Evolutionary conservation across 2,329 filamentous ascomycete species (phyloP).

Genomic region (Cercospora canescens): DNA sequence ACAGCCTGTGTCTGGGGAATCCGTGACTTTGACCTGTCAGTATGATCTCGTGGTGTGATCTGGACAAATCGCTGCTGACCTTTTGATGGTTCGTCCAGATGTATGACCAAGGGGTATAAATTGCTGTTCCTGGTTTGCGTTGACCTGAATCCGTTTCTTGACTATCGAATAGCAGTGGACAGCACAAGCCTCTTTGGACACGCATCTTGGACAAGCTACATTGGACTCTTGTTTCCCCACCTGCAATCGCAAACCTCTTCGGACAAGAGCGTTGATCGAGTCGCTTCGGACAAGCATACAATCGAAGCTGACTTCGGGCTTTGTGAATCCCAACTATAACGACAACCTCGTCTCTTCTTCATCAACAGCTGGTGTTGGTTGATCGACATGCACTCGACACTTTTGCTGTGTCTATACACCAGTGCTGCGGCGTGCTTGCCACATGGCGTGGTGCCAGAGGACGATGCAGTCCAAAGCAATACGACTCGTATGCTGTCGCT

Average conservation of each 20-base stretch:
- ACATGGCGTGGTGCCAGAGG: not conserved
- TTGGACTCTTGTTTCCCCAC: too few species aligned
- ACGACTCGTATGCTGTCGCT: not conserved
- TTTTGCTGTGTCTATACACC: not conserved
- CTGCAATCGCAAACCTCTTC: too few species aligned
- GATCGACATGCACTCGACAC: not conserved
- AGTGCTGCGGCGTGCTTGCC: not conserved
- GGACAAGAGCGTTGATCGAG: not conserved
- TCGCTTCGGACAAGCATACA: not conserved
- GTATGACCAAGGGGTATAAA: not conserved
- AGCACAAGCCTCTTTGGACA: not conserved
- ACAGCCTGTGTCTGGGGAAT: too few species aligned
- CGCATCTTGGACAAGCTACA: too few species aligned
- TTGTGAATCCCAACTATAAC: too few species aligned
- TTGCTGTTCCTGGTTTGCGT: not conserved
- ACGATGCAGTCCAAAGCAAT: not conserved
- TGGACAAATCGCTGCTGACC: not conserved
- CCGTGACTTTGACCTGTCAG: not conserved
- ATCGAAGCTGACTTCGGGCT: not conserved
- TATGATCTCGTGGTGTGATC: not conserved
- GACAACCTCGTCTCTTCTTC: not conserved
- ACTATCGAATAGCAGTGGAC: not conserved
- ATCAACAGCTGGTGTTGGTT: not conserved
- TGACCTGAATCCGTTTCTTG: not conserved
- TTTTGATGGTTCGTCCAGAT: not conserved